Conservation (phyloP, 2,329 filamentous ascomycete genomes). For the Cryphonectria radicalis region DNA sequence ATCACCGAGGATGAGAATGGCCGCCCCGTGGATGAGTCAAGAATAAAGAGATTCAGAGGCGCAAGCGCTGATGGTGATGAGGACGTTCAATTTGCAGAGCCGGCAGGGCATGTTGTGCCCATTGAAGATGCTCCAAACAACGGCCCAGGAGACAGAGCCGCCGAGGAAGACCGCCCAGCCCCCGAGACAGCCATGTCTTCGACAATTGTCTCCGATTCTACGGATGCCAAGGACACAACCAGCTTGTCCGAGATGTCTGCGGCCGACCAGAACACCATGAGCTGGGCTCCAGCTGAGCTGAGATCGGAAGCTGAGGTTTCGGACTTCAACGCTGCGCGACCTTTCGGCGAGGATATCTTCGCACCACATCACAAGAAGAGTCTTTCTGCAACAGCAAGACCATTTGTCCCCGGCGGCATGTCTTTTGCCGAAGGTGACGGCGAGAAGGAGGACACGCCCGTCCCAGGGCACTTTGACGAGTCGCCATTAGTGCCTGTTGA, state of each 20-base stretch:
- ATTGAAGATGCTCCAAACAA: not conserved
- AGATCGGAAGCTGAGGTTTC: slow-evolving; percentile 52
- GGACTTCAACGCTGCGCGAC: slow-evolving; percentile 56
- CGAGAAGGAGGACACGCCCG: slow-evolving; percentile 32
- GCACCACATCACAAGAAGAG: slow-evolving; percentile 57
- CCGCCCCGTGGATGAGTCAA: slow-evolving; percentile 66
- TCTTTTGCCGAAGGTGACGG: slow-evolving; percentile 36
- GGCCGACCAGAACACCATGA: slow-evolving; percentile 52
- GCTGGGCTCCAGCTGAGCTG: slow-evolving; percentile 66
- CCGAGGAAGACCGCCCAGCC: slow-evolving; percentile 36
- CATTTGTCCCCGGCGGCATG: slow-evolving; percentile 62
- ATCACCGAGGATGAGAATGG: slow-evolving; percentile 59
- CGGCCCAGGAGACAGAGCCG: slow-evolving; percentile 32
- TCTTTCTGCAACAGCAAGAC: slow-evolving; percentile 71
- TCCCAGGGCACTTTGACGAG: slow-evolving; percentile 29
- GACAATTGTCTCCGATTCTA: slow-evolving; percentile 55
- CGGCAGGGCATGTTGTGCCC: slow-evolving; percentile 36
- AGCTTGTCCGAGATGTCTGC: slow-evolving; percentile 57
- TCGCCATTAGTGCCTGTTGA: slow-evolving; percentile 14
- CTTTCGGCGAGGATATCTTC: slow-evolving; percentile 51
- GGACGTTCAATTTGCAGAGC: slow-evolving; percentile 74
- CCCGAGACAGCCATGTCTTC: slow-evolving; percentile 60
- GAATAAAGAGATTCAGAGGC: slow-evolving; percentile 76
- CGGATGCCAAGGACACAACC: slow-evolving; percentile 58
- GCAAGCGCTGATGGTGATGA: slow-evolving; percentile 69